A percentile compares a stretch with the other conserved stretches of the same genome.
Evolutionary conservation across 306 rosid species (phyloP).

Genomic region (Castanospermum australe): DNA sequence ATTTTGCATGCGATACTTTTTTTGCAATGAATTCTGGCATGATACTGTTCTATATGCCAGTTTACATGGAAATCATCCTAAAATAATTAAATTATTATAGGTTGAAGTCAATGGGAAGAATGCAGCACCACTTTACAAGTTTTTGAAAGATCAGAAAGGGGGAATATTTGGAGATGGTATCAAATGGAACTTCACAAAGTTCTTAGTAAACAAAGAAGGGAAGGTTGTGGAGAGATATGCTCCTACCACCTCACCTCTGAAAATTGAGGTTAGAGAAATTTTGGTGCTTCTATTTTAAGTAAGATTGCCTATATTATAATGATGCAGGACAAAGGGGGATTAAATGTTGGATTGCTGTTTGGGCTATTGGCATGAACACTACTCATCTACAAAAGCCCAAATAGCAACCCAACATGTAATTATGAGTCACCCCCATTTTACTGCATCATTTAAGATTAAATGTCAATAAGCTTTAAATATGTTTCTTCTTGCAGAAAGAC

Average conservation of each 20-base stretch:
- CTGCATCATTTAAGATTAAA: not conserved
- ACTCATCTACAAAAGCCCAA: not conserved
- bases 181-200: conserved; percentile 97
- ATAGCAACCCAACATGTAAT: not conserved
- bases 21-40: not conserved
- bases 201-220: conserved; percentile 80
- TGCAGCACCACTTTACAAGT: conserved; percentile 68
- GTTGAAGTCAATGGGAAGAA: conserved; percentile 84
- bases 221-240: conserved; percentile 87
- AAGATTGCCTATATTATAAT: not conserved
- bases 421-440: not conserved
- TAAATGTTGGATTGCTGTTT: conserved; percentile 1
- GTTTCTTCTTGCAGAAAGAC: conserved; percentile 72
- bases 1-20: not conserved
- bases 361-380: not conserved
- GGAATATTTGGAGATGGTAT: conserved; percentile 84
- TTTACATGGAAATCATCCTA: conserved; percentile 4
- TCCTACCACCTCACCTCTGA: conserved; percentile 79
- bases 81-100: conserved; percentile 35
- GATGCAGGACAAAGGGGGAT: not conserved
- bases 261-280: conserved; percentile 67
- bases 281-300: conserved; percentile 15
- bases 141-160: conserved; percentile 64
- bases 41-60: not conserved
- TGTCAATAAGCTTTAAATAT: not conserved